Conservation (phyloP, 257 asterid genomes). For the Solanum appendiculatum region DNA sequence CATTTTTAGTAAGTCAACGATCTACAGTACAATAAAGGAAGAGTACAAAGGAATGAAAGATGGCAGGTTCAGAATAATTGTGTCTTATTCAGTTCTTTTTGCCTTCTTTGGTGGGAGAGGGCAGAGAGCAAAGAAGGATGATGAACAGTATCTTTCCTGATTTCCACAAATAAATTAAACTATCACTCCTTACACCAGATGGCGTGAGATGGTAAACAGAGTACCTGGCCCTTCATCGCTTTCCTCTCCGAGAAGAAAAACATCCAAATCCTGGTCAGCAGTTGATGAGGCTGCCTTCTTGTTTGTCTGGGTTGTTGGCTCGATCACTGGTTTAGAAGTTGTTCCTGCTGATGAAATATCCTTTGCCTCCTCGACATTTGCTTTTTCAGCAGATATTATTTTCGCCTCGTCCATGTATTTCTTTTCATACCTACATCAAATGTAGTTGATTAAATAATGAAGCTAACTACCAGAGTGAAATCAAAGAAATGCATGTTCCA, state of each 20-base stretch:
- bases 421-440: slow-evolving; percentile 58
- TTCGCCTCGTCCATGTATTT: slow-evolving; percentile 47
- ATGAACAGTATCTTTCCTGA: background rate
- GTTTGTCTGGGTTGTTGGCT: slow-evolving; percentile 27
- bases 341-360: slow-evolving; percentile 37
- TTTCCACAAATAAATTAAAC: background rate
- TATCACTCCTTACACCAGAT: background rate
- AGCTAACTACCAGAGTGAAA: background rate
- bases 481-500: background rate
- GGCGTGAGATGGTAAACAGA: background rate
- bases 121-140: background rate
- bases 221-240: slow-evolving; percentile 90
- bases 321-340: slow-evolving; percentile 29
- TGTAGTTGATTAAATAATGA: slow-evolving; percentile 3
- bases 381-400: slow-evolving; percentile 43
- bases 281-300: slow-evolving; percentile 34
- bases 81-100: background rate
- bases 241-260: slow-evolving; percentile 91
- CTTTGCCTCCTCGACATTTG: slow-evolving; percentile 32
- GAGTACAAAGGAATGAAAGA: background rate
- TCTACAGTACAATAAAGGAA: background rate
- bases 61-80: background rate
- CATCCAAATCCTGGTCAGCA: slow-evolving; percentile 91
- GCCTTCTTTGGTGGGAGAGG: background rate
- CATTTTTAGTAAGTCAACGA: background rate